Evolutionary conservation across 441 rosid genomes (phyloP), one percentile per base, ranked within the genome.

Genomic region (Populus hybrid): DNA sequence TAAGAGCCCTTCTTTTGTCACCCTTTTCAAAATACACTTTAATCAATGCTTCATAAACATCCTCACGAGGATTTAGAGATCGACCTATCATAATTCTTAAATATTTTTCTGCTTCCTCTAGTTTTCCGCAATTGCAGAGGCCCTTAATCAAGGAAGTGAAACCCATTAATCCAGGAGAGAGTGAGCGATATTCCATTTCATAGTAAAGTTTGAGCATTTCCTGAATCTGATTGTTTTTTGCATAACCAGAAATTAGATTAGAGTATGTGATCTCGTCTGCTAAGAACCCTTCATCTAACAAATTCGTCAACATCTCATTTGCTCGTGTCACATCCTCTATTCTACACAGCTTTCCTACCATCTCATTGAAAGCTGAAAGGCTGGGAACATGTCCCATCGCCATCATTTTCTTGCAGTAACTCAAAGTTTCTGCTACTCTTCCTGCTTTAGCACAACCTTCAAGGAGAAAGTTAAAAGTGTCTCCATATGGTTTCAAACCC

Each of bases 171-270:
- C 90, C 85, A 2, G 91, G 87, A 79, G 83, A 57, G 26, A 89
- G 72, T 38, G 86, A 78, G 54, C 83, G 83, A 57, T 82, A 84
- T 81, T 85, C 91, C 93, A 91, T 89, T 85, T 94, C 98, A 74
- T 85, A 85, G 83, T 86, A 91, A 67, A 94, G 82, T 83, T 93
- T 91, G 26, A 89, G 69, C 40, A 85, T 92, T 84, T 89, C 90
- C 79, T 89, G 87, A 40, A 84, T 57, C 23, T 87, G 79, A 35
- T 85, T 83, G 14, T 76, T 79, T 73, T 85, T 83, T 28, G 38
- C 90, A 84, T 82, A 90, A 26, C 93, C 94, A 67, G 73, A 75
- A 59, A 93, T 86, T 61, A 94, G 81, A 77, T 76, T 73, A 23
- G 90, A 76, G 75, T 89, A 93, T 0, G 97, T 89, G 23, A 32